A percentile compares a stretch with the other conserved stretches of the same genome.
Conservation (phyloP, 345 rosid genomes). For the Hypericum androsaemum region DNA sequence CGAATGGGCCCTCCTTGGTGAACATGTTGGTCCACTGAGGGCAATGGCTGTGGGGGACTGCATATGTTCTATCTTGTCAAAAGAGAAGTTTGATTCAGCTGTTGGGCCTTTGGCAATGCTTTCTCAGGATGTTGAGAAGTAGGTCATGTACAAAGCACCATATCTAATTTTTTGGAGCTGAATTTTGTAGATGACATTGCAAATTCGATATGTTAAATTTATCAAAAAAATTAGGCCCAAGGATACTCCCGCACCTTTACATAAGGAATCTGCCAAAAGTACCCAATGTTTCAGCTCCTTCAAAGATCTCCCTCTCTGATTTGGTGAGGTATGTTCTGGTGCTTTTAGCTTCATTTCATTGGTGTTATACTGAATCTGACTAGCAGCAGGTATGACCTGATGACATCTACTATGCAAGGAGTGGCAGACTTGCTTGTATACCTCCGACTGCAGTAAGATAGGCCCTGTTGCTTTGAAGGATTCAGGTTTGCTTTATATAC, state of each 20-base stretch:
- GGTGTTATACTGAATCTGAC: too few species aligned
- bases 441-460: conserved; percentile 83
- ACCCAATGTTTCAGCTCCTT: conserved; percentile 33
- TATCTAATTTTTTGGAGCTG: too few species aligned
- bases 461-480: conserved; percentile 61
- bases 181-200: background rate
- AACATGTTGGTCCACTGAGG: conserved; percentile 45
- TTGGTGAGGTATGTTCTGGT: conserved; percentile 39
- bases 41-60: conserved; percentile 85
- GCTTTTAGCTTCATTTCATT: background rate
- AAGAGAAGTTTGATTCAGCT: conserved; percentile 73
- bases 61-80: conserved; percentile 65
- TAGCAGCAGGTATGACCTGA: too few species aligned
- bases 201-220: too few species aligned
- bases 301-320: conserved; percentile 33
- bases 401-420: conserved; percentile 26
- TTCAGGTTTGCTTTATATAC: conserved; percentile 37
- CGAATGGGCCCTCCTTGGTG: conserved; percentile 92
- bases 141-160: conserved; percentile 16
- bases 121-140: conserved; percentile 57
- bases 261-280: conserved; percentile 37
- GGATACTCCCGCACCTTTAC: conserved; percentile 36
- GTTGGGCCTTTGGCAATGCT: conserved; percentile 71
- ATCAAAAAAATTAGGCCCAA: conserved; percentile 49
- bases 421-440: conserved; percentile 66